Evolutionary conservation across 176 grass and related monocot species (phyloP), one percentile per base, ranked within the genome.

Genomic region (Eragrostis nindensis): DNA sequence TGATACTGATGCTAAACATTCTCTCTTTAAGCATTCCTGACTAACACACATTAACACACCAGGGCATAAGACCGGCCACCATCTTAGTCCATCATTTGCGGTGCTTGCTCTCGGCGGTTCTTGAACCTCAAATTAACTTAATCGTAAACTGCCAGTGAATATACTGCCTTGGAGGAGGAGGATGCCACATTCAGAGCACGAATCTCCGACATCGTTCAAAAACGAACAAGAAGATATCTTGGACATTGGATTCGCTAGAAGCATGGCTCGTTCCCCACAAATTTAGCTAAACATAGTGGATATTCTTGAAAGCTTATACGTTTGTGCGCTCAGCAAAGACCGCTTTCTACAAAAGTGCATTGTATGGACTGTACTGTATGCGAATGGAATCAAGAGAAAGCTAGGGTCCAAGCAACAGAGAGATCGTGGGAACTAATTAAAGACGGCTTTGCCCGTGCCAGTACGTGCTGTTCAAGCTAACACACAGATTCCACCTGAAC

Each of bases 401-500:
- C n/a, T n/a, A n/a, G 41, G 16, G 72, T 25, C 66, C 49, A 63
- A n/a, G n/a, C n/a, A n/a, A 11, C 46, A 25, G 5, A 62, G 22
- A 62, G 72, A 45, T 15, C 42, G 52, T 68, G 22, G 9, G 21
- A 52, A 53, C 49, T 56, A 74, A 26, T 44, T 50, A 32, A 86
- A 59, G 26, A 19, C 0, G 7, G 25, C 55, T 70, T 24, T 73
- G 68, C 13, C n/a, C 1, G 11, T 22, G 75, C 7, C n/a, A 73
- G 59, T n/a, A n/a, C n/a, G n/a, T 73, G 86, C 59, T 61, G 29
- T 3, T 61, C 54, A 84, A 79, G 63, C 67, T 27, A 59, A 49
- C 71, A 36, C 32, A 45, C 4, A 80, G 45, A 89, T 89, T 70
- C 76, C 19, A 46, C 76, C 68, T 80, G 82, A 85, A 17, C 63